Evolutionary conservation across 2,329 filamentous ascomycete species (phyloP), one percentile per base, ranked within the genome.

Genomic region (Neoarthrinium moseri): DNA sequence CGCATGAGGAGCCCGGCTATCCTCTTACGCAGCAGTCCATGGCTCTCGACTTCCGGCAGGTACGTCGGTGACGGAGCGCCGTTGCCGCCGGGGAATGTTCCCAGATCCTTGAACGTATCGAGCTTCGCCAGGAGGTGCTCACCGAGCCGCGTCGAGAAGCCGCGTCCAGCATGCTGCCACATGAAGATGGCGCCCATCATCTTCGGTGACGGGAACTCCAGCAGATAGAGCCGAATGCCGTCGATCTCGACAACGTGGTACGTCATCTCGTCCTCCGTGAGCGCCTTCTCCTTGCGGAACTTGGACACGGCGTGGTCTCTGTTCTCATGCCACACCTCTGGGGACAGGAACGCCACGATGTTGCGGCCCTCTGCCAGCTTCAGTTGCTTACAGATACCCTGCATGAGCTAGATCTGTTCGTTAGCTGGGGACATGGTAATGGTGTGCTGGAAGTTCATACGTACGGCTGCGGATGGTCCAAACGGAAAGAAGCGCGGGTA

Each of bases 401-500:
- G 52, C 20, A 65, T 59, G 23, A 76, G 62, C 71, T 73, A 24
- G 10, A 11, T 5, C 11, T 7, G 32, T 8, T 7, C 17, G 32
- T 35, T 18, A 35, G 32, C 17, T 24, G 29, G 6, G 13, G 7
- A 10, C 7, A 22, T n/a, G 40, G 11, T 29, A 43, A 20, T 36
- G 17, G 3, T 15, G 15, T 26, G 18, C 4, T 11, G 33, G 15
- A 18, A 6, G 18, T 22, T 12, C 11, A n/a, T n/a, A n/a, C n/a
- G n/a, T n/a, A 72, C 71, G 54, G 59, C 46, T 3, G 58, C 60
- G 15, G 62, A 57, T 23, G 56, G 56, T 1, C 66, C 61, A n/a
- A 63, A 71, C 1, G 74, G 73, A 1, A 57, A 51, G 47, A 77
- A 72, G 4, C 74, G 68, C 10, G 74, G 74, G 38, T 77, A 77